Evolutionary conservation across 2,329 filamentous ascomycete genomes (phyloP), one percentile per base, ranked within the genome.

Genomic region (Trichoderma pleuroti): DNA sequence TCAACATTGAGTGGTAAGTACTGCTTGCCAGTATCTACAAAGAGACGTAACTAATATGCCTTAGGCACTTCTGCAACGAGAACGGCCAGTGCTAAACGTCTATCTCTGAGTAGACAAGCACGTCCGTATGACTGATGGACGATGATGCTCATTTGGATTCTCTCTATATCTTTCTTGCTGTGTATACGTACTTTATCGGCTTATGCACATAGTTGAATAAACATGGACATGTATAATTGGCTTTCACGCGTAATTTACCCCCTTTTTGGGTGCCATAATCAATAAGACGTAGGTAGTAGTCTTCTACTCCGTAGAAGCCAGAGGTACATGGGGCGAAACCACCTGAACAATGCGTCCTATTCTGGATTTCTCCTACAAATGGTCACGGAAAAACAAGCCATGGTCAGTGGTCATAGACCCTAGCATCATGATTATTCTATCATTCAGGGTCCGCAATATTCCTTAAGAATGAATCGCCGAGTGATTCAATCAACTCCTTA

Each of bases 31-130:
- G 5, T 8, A 9, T 28, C n/a, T n/a, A 30, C 18, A 9, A 24
- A 69, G 9, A 28, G 10, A 18, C n/a, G 8, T 9, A 21, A 49
- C 67, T 69, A 32, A 69, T 8, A 16, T 30, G 2, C 6, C 42
- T 9, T 62, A 69, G 67, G 68, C 68, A 71, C 57, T 71, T 71
- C 70, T 71, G 70, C 70, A 71, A 63, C 46, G 57, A 30, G 42
- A 62, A 63, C 34, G 70, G 70, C 70, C 56, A 71, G 63, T 71
- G 70, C 70, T 71, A 71, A 71, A 67, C 46, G 56, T 49, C 56
- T 32, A 26, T 14, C 10, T n/a, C 28, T 7, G 24, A 30, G n/a
- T 46, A 28, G 18, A 36, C 32, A 4, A 36, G 34, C 12, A 59
- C 30, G 30, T 54, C 12, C 9, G 21, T 4, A 34, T 5, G 42